Percentiles rank a stretch among this genome's conserved stretches.
Evolutionary conservation across 192 early-diverging fungal species (phyloP).

Genomic region (Paraglomus brasilianum): DNA sequence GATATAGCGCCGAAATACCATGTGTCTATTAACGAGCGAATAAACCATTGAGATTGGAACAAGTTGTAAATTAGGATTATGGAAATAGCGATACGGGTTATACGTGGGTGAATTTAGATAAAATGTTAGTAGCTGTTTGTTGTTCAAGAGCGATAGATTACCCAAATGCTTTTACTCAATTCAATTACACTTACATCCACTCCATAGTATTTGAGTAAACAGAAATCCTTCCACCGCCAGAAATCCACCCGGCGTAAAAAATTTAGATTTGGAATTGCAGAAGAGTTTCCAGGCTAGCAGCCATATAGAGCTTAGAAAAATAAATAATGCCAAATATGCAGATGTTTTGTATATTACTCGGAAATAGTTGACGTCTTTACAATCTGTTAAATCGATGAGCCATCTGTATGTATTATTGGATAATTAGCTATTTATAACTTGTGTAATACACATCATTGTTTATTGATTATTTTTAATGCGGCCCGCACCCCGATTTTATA

Average conservation of each 20-base stretch:
- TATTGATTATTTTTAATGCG: too few relatives aligned
- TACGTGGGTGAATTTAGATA: background rate
- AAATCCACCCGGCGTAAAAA: slow-evolving; percentile 6
- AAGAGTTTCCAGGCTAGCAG: slow-evolving; percentile 12
- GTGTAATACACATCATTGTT: too few relatives aligned
- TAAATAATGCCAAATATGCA: slow-evolving; percentile 12
- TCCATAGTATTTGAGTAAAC: slow-evolving; percentile 18
- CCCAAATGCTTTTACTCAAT: background rate
- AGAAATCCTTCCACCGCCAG: slow-evolving; percentile 12
- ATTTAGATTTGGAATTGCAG: background rate
- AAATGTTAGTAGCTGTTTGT: too few relatives aligned
- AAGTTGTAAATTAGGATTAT: slow-evolving; percentile 1
- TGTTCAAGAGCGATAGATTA: too few relatives aligned
- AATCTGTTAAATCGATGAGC: background rate
- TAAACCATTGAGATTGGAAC: background rate
- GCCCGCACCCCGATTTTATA: too few relatives aligned
- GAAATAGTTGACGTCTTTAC: background rate
- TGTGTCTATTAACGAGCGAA: background rate
- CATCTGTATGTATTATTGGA: background rate
- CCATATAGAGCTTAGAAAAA: slow-evolving; percentile 5
- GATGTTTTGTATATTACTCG: slow-evolving; percentile 16
- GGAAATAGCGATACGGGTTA: background rate
- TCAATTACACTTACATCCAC: background rate
- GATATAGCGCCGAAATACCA: slow-evolving; percentile 12
- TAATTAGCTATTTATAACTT: too few relatives aligned